Conservation (phyloP, 805 yeast species). For the Zygosaccharomyces kombuchaensis region DNA sequence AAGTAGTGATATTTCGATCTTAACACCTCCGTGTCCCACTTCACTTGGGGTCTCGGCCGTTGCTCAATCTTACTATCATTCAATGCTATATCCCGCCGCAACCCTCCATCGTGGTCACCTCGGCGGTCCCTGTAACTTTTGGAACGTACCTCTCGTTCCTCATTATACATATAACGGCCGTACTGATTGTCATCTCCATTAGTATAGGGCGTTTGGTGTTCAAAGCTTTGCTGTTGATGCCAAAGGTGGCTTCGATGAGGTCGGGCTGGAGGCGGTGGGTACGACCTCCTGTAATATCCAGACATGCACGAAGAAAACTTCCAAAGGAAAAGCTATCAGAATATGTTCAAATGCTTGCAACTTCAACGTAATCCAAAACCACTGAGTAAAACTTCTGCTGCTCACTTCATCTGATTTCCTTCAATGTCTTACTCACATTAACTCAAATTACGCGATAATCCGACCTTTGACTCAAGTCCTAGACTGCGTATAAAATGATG, state of each 20-base stretch:
- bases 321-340: background rate
- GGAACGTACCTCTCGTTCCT: background rate
- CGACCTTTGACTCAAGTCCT: background rate
- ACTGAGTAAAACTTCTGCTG: background rate
- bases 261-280: constrained; percentile 16
- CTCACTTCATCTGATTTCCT: background rate
- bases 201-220: background rate
- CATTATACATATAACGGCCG: constrained; percentile 5
- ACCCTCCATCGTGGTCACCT: background rate
- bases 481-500: constrained; percentile 4
- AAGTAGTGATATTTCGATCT: constrained; percentile 31
- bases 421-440: background rate
- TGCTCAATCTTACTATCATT: background rate
- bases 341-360: background rate
- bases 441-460: constrained; percentile 3
- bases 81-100: background rate
- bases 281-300: constrained; percentile 22
- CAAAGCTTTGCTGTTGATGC: constrained; percentile 4
- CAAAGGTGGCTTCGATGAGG: constrained; percentile 14
- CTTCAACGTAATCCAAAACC: background rate
- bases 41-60: constrained; percentile 24
- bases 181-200: constrained; percentile 3
- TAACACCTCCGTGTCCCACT: constrained; percentile 22
- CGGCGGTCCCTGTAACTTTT: constrained; percentile 4
- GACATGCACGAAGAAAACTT: constrained; percentile 17